Evolutionary conservation across 148 eudicot genomes (phyloP), one percentile per base, ranked within the genome.

Genomic region (Chenopodium suecicum): DNA sequence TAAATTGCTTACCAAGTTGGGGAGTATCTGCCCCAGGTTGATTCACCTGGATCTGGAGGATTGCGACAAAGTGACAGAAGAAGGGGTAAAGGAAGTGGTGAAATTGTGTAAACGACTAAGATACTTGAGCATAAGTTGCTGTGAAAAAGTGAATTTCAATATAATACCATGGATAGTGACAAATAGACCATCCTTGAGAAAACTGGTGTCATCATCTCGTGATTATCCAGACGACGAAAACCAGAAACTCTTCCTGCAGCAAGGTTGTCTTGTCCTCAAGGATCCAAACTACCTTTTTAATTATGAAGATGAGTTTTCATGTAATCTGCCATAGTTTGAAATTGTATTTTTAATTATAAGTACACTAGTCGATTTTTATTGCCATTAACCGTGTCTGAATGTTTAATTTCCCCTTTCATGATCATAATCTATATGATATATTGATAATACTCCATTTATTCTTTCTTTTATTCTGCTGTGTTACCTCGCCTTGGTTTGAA

Each of bases 1-100:
- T 75, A 73, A 77, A 78, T 27, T 77, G 22, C 29, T 81, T 34
- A 32, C 16, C 8, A 84, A 77, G 70, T 64, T 77, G 1, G 82
- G 81, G 54, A 81, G 23, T 68, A 73, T 20, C 29, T 81, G 84
- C 23, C 84, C 81, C 4, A 4, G 44, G 2, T 50, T 82, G 76
- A 14, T 62, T 14, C 80, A 80, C 67, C 80, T 84, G 54, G 34
- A 84, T 70, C 37, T 84, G 76, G 20, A 23, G 41, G 58, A 74
- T 8, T 82, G 84, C n/a, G 14, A 74, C 20, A 60, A 41, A 41
- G 44, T 85, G 67, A 85, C 87, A 52, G 75, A 74, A 73, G 65
- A 82, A 70, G 82, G 87, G 47, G 80, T 85, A 23, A 82, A 79
- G 77, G 60, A 66, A 46, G 72, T 82, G 31, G 82, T 75, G 47